Evolutionary conservation across 306 rosid genomes (phyloP).

Genomic region (Vachellia collinsii): DNA sequence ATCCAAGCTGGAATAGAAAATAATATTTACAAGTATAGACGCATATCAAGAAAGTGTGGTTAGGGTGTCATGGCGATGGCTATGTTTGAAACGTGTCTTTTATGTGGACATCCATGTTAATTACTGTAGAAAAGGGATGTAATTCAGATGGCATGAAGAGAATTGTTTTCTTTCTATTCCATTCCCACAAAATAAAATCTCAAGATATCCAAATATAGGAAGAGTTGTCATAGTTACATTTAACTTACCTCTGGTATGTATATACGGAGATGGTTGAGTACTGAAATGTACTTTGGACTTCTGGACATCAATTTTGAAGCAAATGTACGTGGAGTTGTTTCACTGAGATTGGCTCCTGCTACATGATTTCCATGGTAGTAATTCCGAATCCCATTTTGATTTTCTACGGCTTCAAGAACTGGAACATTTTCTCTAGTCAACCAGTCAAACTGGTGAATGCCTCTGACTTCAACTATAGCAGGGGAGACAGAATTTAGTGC

Average conservation of each 20-base stretch:
- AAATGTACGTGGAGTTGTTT: conserved; percentile 67
- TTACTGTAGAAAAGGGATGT: background rate
- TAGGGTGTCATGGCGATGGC: background rate
- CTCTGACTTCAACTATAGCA: conserved; percentile 92
- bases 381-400: conserved; percentile 79
- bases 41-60: background rate
- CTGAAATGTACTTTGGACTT: conserved; percentile 97
- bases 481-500: conserved; percentile 87
- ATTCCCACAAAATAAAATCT: background rate
- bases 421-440: conserved; percentile 98
- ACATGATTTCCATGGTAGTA: conserved; percentile 96
- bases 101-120: background rate
- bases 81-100: background rate
- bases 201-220: background rate
- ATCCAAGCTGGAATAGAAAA: background rate
- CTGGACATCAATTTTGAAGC: conserved; percentile 89
- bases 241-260: conserved; percentile 88
- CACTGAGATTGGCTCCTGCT: conserved; percentile 72
- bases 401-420: conserved; percentile 96
- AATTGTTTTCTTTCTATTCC: background rate
- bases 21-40: background rate
- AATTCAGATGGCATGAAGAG: background rate
- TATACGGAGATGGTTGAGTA: conserved; percentile 95
- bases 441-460: conserved; percentile 98
- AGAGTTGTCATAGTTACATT: conserved; percentile 17